Evolutionary conservation across 345 rosid species (phyloP), one percentile per base, ranked within the genome.

Genomic region (Linum tenue): DNA sequence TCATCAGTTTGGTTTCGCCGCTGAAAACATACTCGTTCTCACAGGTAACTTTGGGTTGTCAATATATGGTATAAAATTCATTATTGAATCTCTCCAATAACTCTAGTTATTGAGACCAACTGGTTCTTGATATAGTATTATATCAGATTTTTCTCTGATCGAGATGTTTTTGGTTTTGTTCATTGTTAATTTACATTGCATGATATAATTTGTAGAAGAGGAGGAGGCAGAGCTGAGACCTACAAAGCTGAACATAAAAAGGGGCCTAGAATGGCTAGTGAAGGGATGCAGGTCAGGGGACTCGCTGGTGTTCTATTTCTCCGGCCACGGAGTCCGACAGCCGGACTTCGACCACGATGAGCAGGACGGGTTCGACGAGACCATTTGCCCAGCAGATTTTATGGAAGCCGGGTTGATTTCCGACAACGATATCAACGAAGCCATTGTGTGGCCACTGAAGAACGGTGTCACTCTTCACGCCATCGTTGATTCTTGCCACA

Each of bases 401-500:
- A 9, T 17, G 55, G 44, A 74, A 68, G 61, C 72, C 3, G 92
- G 92, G 3, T 59, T 78, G 81, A 84, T 86, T 42, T n/a, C 71
- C 0, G 89, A 82, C 42, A 76, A 81, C 35, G 70, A 84, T 5
- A 81, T 86, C 3, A 79, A 86, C 62, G 15, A 76, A 4, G 43
- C 67, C 64, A 77, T 86, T 6, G 89, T 86, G 5, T 42, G 69
- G 67, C 89, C 87, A 0, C 80, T 86, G 11, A 62, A 22, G 1
- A 3, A 42, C 3, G 87, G 83, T 31, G 87, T 82, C 37, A 82
- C 72, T 10, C 89, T 86, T 66, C 87, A 84, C 55, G 85, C 89
- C 60, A 75, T 86, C 37, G 73, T 86, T 38, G 89, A 86, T 71
- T 80, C 89, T 60, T 86, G 92, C 63, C 92, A 86, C 51, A 86